Evolutionary conservation across 2,329 filamentous ascomycete species (phyloP), one percentile per base, ranked within the genome.

Genomic region (Cordyceps javanica): DNA sequence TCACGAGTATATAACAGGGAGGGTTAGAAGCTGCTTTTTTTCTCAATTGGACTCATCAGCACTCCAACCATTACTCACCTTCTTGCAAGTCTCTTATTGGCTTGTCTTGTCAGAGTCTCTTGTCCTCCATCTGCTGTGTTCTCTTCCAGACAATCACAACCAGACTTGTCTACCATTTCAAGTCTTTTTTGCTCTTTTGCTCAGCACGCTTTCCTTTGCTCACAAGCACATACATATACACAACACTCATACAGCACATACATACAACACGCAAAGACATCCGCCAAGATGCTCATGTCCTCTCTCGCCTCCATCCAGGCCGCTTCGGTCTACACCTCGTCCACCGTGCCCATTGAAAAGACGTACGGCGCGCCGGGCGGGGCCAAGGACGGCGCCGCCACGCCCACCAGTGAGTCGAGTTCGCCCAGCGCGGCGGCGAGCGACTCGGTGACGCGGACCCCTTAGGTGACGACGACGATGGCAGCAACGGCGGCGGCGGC

Each of bases 351-450:
- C 32, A 39, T 51, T 5, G 48, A 51, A n/a, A 25, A 51, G 48
- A 38, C 34, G 21, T 39, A 51, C 32, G 32, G 23, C 32, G 14
- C 39, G 32, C 48, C 48, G 13, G 48, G 32, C 48, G 14, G 19
- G 21, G 3, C 48, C 49, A 41, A 41, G 23, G 2, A 28, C 34
- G 36, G 16, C 49, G 34, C 21, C 21, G 21, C 32, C 3, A 8
- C 48, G 21, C 19, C 49, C 32, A 52, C 34, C 49, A 52, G 49
- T 52, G 49, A 52, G 49, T 52, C 49, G 34, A 52, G 49, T 36
- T 36, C 49, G 49, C 34, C 34, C 34, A 52, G 49, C 25, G 25
- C 7, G 34, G 25, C 7, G 34, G 34, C 23, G 23, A 52, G 49
- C 34, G 23, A 8, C 34, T 52, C 49, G 49, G 49, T 52, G 49